Conservation (phyloP, 345 rosid genomes). For the Sisymbrium altissimum region DNA sequence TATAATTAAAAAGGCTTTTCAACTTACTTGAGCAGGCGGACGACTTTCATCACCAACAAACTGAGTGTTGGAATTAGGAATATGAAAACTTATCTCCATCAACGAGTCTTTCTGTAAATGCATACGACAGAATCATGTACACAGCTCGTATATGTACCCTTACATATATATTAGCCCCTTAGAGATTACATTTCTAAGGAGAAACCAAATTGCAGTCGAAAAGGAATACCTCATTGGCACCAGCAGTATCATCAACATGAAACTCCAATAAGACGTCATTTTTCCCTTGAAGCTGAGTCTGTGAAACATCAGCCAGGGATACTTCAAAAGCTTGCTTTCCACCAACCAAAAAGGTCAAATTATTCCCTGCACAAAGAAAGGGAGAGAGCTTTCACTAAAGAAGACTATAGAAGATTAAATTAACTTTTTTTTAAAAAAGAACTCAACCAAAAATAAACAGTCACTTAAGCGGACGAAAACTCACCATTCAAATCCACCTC, state of each 20-base stretch:
- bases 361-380: slow-evolving; percentile 54
- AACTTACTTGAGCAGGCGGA: slow-evolving; percentile 80
- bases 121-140: background rate
- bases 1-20: background rate
- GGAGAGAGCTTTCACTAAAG: background rate
- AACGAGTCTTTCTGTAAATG: slow-evolving; percentile 77
- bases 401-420: background rate
- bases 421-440: background rate
- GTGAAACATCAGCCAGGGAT: slow-evolving; percentile 87
- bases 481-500: slow-evolving; percentile 87
- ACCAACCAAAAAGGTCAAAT: slow-evolving; percentile 77
- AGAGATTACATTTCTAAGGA: background rate
- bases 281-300: slow-evolving; percentile 88
- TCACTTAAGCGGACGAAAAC: background rate
- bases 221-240: slow-evolving; percentile 80
- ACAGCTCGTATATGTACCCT: background rate
- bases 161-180: background rate
- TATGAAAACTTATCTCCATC: slow-evolving; percentile 94
- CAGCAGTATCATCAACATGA: slow-evolving; percentile 95
- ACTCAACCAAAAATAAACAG: background rate
- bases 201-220: background rate
- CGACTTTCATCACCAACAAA: slow-evolving; percentile 90
- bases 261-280: slow-evolving; percentile 92
- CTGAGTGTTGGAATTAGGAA: slow-evolving; percentile 86
- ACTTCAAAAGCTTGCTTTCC: slow-evolving; percentile 94